Conservation (phyloP, 441 rosid species). For the Pelargonium exstipulatum region DNA sequence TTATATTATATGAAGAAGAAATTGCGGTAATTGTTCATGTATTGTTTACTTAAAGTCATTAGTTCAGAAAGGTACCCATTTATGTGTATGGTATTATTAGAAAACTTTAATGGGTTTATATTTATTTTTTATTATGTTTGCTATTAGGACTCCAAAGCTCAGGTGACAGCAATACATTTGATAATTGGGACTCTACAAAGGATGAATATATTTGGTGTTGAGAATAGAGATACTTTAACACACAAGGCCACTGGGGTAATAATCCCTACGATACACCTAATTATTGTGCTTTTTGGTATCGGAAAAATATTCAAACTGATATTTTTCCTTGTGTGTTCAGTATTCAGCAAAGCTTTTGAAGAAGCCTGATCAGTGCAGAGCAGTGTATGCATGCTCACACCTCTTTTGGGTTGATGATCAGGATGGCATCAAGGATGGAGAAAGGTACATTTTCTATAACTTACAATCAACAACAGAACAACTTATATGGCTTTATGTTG, state of each 20-base stretch:
- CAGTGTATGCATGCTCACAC: conserved; percentile 90
- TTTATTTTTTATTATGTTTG: conserved; percentile 17
- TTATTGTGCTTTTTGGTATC: not conserved
- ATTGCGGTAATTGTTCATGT: conserved; percentile 60
- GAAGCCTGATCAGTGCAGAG: conserved; percentile 98
- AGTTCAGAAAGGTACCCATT: not conserved
- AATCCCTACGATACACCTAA: not conserved
- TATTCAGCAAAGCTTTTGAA: conserved; percentile 94
- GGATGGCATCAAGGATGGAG: conserved; percentile 82
- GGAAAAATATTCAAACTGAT: not conserved
- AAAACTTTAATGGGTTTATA: not conserved
- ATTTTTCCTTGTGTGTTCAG: conserved; percentile 38
- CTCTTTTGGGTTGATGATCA: conserved; percentile 95
- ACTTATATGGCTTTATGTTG: not conserved
- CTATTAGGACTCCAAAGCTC: conserved; percentile 83
- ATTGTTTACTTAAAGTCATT: not conserved
- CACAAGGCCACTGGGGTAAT: conserved; percentile 97
- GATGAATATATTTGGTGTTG: conserved; percentile 95
- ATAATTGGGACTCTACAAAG: conserved; percentile 95
- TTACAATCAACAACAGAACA: not conserved
- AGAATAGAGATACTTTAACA: conserved; percentile 92
- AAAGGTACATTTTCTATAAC: conserved; percentile 44
- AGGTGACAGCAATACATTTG: conserved; percentile 81
- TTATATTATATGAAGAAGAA: conserved; percentile 90
- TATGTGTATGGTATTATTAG: not conserved